Percentiles rank a stretch among this genome's conserved stretches.
These are phyloP conservation scores for Candida hispaniensis DNA, from an alignment of 805 yeast species.

Conservation along the genomic window DNA sequence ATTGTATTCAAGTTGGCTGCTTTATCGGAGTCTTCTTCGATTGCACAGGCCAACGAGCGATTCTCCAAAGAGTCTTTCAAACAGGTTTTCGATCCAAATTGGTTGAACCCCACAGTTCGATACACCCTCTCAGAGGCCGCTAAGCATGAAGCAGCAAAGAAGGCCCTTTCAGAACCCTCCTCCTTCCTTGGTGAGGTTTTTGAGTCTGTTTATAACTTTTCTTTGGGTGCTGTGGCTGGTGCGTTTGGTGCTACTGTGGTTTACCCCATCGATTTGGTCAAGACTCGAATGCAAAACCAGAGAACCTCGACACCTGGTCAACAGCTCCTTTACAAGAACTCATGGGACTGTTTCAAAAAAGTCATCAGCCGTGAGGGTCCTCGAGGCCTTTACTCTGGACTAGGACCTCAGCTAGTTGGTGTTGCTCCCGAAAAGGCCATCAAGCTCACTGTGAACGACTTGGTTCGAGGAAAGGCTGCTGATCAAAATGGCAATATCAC, in stretches of 20 bases:
- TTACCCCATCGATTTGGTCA: constrained; percentile 91
- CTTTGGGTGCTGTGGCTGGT: constrained; percentile 90
- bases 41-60: constrained; percentile 27
- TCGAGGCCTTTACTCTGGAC: constrained; percentile 80
- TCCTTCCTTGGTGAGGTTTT: constrained; percentile 51
- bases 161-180: constrained; percentile 29
- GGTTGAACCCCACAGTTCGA: constrained; percentile 32
- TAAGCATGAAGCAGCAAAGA: constrained; percentile 33
- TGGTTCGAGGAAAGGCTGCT: constrained; percentile 66
- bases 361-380: constrained; percentile 70
- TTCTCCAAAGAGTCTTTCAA: constrained; percentile 31
- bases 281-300: constrained; percentile 97
- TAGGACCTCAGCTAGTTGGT: constrained; percentile 89
- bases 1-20: constrained; percentile 34
- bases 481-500: constrained; percentile 38
- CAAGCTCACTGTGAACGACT: constrained; percentile 86
- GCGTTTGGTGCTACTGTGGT: constrained; percentile 98
- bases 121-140: constrained; percentile 26
- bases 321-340: constrained; percentile 52
- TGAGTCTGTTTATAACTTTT: constrained; percentile 77
- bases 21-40: constrained; percentile 22
- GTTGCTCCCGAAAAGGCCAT: constrained; percentile 99
- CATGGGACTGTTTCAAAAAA: constrained; percentile 75
- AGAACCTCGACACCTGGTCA: constrained; percentile 45
- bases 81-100: constrained; percentile 35